Percentiles rank a stretch among this genome's conserved stretches.
These are phyloP conservation scores for Aspergillus oerlinghausenensis DNA, from an alignment of 2,329 filamentous ascomycete species.

Conservation along the genomic window DNA sequence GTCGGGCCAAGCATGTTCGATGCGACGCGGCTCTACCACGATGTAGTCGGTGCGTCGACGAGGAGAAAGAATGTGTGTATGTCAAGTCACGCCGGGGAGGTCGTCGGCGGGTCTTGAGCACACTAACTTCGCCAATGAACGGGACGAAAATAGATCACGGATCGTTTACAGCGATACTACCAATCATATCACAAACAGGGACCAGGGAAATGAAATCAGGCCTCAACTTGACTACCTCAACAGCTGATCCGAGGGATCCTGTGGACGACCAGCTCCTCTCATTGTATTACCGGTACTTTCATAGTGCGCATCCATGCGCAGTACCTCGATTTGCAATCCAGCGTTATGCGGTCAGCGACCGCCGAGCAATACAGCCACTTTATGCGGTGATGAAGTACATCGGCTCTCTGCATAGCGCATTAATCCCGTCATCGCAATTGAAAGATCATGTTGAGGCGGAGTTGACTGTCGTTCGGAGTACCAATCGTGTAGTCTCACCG, in stretches of 20 bases:
- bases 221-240: not conserved
- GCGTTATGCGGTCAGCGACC: conserved; percentile 5
- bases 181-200: not conserved
- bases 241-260: not conserved
- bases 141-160: not conserved
- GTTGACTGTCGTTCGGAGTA: not conserved
- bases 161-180: not conserved
- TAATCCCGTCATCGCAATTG: not conserved
- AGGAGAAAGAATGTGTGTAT: not conserved
- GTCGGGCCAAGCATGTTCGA: conserved; percentile 1
- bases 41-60: not conserved
- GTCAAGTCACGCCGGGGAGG: conserved; percentile 2
- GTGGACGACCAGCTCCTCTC: conserved; percentile 2
- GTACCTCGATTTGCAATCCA: conserved; percentile 15
- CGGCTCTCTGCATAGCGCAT: conserved; percentile 14
- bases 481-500: not conserved
- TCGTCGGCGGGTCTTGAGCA: not conserved
- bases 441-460: conserved; percentile 1
- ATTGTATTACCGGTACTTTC: conserved; percentile 24
- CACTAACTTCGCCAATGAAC: not conserved
- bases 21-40: conserved; percentile 1
- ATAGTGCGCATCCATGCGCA: conserved; percentile 20
- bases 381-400: conserved; percentile 21
- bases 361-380: conserved; percentile 11
- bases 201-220: not conserved